Evolutionary conservation across 371 early-diverging fungal species (phyloP).

Genomic region (Parasitella parasitica): DNA sequence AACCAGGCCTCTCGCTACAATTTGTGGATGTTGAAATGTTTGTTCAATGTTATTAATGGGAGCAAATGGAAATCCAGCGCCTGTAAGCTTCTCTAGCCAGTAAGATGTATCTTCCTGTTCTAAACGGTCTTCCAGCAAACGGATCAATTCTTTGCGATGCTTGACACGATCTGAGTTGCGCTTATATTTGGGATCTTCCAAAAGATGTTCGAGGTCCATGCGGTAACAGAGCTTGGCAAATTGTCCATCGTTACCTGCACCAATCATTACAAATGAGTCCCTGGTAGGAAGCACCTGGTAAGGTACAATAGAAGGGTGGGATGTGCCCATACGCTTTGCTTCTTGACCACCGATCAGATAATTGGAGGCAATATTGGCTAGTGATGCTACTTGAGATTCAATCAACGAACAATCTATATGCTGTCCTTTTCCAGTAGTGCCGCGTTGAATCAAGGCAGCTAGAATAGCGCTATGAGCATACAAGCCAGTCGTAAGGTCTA

Average conservation of each 20-base stretch:
- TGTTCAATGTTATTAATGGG: conserved; percentile 85
- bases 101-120: conserved; percentile 48
- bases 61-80: conserved; percentile 76
- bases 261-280: conserved; percentile 85
- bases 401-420: conserved; percentile 85
- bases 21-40: conserved; percentile 89
- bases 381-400: conserved; percentile 83
- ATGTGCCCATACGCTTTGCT: conserved; percentile 83
- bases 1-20: conserved; percentile 74
- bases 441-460: conserved; percentile 80
- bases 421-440: conserved; percentile 70
- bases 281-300: conserved; percentile 86
- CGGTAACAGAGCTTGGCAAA: conserved; percentile 65
- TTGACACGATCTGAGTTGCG: conserved; percentile 74
- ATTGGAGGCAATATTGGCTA: conserved; percentile 88
- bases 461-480: conserved; percentile 88
- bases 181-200: conserved; percentile 50
- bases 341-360: conserved; percentile 83
- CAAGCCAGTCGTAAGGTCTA: conserved; percentile 79
- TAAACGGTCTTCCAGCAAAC: conserved; percentile 54
- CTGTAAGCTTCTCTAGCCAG: conserved; percentile 69
- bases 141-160: conserved; percentile 66
- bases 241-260: conserved; percentile 87
- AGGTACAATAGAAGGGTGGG: conserved; percentile 90
- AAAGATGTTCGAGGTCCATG: conserved; percentile 53